A percentile compares a stretch with the other conserved stretches of the same genome.
These are phyloP conservation scores for Selenicereus undatus DNA, from an alignment of 148 eudicot species.

Conservation along the genomic window DNA sequence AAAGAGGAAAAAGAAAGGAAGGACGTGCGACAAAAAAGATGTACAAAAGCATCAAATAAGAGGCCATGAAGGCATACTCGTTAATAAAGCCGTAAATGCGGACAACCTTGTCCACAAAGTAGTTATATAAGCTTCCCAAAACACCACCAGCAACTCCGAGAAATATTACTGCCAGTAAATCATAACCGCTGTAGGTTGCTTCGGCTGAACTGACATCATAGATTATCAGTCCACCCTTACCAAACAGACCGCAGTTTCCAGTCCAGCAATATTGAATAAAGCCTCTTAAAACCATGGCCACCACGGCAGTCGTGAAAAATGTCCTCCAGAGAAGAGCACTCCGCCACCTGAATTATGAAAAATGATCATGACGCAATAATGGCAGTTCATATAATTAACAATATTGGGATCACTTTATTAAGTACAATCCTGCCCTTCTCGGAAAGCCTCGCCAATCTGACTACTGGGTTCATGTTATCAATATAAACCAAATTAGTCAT, in stretches of 20 bases:
- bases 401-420: too few species aligned
- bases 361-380: background rate
- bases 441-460: too few species aligned
- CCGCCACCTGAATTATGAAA: slow-evolving; percentile 41
- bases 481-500: too few species aligned
- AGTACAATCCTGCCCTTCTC: too few species aligned
- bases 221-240: slow-evolving; percentile 49
- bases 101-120: slow-evolving; percentile 43
- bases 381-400: background rate
- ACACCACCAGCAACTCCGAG: slow-evolving; percentile 39
- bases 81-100: slow-evolving; percentile 42
- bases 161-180: slow-evolving; percentile 37
- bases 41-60: background rate
- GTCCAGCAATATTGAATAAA: slow-evolving; percentile 39
- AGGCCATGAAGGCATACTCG: slow-evolving; percentile 32
- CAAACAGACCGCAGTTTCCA: slow-evolving; percentile 49
- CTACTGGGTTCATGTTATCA: too few species aligned
- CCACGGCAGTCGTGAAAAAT: slow-evolving; percentile 49
- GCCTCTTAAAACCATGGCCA: slow-evolving; percentile 42
- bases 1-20: background rate
- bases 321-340: slow-evolving; percentile 58
- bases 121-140: slow-evolving; percentile 47
- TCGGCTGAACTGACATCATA: slow-evolving; percentile 43
- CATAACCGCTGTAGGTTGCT: slow-evolving; percentile 31
- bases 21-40: too few species aligned